Evolutionary conservation across 352 stramenopile species (phyloP).

Genomic region (Globisporangium sylvaticum): DNA sequence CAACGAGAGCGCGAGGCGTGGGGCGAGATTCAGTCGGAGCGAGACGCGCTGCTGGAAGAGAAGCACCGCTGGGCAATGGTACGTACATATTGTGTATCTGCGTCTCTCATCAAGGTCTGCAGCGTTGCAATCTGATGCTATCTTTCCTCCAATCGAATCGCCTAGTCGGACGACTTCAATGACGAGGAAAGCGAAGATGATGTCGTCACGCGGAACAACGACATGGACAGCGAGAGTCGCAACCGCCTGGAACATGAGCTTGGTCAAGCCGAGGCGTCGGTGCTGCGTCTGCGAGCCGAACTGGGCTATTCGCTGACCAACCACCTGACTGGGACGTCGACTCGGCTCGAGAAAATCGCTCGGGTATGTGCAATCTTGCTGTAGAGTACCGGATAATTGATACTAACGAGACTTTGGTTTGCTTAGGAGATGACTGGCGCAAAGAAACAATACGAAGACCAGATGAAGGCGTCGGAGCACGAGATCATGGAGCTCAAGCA

Average conservation of each 20-base stretch:
- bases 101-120: background rate
- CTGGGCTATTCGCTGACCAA: slow-evolving; percentile 76
- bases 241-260: slow-evolving; percentile 67
- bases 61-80: slow-evolving; percentile 86
- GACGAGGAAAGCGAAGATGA: slow-evolving; percentile 29
- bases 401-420: background rate
- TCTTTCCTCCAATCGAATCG: no score
- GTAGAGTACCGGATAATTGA: background rate
- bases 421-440: slow-evolving; percentile 54
- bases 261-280: slow-evolving; percentile 58
- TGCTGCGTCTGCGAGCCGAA: slow-evolving; percentile 69
- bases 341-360: slow-evolving; percentile 68
- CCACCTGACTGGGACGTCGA: slow-evolving; percentile 67
- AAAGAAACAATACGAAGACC: slow-evolving; percentile 71
- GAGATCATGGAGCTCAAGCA: slow-evolving; percentile 59
- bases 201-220: slow-evolving; percentile 16
- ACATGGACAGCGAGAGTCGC: slow-evolving; percentile 45
- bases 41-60: slow-evolving; percentile 73
- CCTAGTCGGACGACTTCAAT: slow-evolving; percentile 69
- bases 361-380: slow-evolving; percentile 22
- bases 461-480: slow-evolving; percentile 47
- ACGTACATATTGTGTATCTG: background rate
- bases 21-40: slow-evolving; percentile 74
- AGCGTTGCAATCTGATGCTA: no score
- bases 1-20: slow-evolving; percentile 72